Percentiles rank a stretch among this genome's conserved stretches.
Evolutionary conservation across 805 yeast species (phyloP).

Genomic region (Teunomyces tritomae): DNA sequence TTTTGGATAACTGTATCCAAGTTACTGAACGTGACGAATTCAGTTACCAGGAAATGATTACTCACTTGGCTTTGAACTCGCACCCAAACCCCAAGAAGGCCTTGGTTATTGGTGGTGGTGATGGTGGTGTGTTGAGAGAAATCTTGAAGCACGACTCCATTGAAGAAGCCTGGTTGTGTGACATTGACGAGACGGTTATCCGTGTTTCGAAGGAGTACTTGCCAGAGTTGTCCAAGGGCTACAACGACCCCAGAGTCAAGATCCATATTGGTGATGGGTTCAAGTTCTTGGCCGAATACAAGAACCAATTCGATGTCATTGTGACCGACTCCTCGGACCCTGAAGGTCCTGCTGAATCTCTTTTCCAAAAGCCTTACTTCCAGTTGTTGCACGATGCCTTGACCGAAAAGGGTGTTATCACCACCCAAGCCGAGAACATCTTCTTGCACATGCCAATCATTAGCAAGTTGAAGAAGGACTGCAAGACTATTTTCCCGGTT

Average conservation of each 20-base stretch:
- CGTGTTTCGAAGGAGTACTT: constrained; percentile 80
- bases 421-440: constrained; percentile 94
- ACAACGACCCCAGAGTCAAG: constrained; percentile 82
- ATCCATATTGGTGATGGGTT: constrained; percentile 97
- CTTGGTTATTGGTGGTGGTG: constrained; percentile 97
- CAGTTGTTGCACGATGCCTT: constrained; percentile 81
- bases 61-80: constrained; percentile 87
- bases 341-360: constrained; percentile 94
- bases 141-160: constrained; percentile 83
- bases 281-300: constrained; percentile 81
- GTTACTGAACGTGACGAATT: constrained; percentile 97
- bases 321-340: constrained; percentile 98
- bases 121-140: constrained; percentile 97
- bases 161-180: constrained; percentile 89
- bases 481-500: constrained; percentile 82
- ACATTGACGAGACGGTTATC: constrained; percentile 92
- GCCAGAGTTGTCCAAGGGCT: constrained; percentile 84
- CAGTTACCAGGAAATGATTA: constrained; percentile 97
- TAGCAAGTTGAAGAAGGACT: constrained; percentile 75
- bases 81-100: constrained; percentile 95
- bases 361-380: constrained; percentile 92
- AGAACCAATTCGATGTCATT: constrained; percentile 88
- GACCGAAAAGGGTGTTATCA: constrained; percentile 85
- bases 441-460: constrained; percentile 90
- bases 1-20: constrained; percentile 92